phyloP scores from a whole-genome alignment of 495 filamentous ascomycete species.

The Penicillium lagena region DNA sequence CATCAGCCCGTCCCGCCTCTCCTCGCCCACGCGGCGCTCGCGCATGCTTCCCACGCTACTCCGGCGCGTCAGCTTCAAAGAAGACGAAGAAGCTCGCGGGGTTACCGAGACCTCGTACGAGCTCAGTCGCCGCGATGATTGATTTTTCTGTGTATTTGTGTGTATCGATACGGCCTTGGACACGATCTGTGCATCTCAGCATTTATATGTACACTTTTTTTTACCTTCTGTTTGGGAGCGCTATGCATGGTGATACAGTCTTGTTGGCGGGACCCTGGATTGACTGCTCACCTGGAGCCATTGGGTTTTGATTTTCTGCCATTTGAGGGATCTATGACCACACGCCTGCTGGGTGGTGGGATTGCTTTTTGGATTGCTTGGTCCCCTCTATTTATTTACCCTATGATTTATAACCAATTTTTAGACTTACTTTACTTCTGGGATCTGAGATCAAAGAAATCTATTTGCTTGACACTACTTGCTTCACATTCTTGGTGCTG shows the following conservation, averaged over 20 bases:
- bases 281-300: constrained; percentile 17
- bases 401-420: too few relatives aligned
- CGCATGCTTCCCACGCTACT: constrained; percentile 34
- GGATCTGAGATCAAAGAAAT: too few relatives aligned
- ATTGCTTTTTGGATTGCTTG: too few relatives aligned
- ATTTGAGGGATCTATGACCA: not conserved
- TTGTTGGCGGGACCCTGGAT: constrained; percentile 19
- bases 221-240: constrained; percentile 16
- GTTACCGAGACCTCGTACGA: constrained; percentile 37
- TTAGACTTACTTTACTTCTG: too few relatives aligned
- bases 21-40: constrained; percentile 28
- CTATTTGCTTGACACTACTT: too few relatives aligned
- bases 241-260: constrained; percentile 22
- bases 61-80: constrained; percentile 38
- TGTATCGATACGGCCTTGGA: constrained; percentile 20
- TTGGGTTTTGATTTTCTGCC: constrained; percentile 3
- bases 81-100: constrained; percentile 34
- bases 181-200: constrained; percentile 19
- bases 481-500: too few relatives aligned
- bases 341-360: too few relatives aligned
- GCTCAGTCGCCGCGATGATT: constrained; percentile 35
- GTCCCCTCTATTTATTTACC: too few relatives aligned
- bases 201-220: constrained; percentile 20
- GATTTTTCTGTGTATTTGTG: constrained; percentile 15
- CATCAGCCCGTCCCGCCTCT: constrained; percentile 20